Evolutionary conservation across 495 filamentous ascomycete species (phyloP).

Genomic region (Neurospora intermedia): DNA sequence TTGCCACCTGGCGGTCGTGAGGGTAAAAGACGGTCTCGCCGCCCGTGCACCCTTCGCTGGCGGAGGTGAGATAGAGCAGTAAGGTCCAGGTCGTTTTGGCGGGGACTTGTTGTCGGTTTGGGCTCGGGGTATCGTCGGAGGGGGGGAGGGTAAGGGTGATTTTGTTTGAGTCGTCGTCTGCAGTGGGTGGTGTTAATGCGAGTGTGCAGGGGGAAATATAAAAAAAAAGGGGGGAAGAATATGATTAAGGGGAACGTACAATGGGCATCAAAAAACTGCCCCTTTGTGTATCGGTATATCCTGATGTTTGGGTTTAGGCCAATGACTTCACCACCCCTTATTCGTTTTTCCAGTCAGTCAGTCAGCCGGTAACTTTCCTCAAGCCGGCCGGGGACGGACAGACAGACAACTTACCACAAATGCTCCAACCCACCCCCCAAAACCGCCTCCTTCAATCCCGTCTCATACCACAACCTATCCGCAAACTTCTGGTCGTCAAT

Average conservation of each 20-base stretch:
- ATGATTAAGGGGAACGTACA: constrained; percentile 42
- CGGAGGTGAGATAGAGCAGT: constrained; percentile 72
- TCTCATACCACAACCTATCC: constrained; percentile 58
- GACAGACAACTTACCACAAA: constrained; percentile 19
- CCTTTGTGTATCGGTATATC: constrained; percentile 79
- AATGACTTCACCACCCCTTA: constrained; percentile 63
- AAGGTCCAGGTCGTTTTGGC: constrained; percentile 88
- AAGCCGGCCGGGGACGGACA: too few species aligned
- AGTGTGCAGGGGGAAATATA: neutral
- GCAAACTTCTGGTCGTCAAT: constrained; percentile 68
- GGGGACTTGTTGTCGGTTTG: constrained; percentile 19
- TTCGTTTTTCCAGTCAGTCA: neutral
- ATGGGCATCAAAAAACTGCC: constrained; percentile 84
- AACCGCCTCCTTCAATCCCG: constrained; percentile 44
- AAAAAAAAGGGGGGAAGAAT: neutral
- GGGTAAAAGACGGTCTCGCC: constrained; percentile 93
- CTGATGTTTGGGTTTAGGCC: constrained; percentile 85
- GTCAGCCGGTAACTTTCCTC: too few species aligned
- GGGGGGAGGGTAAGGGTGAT: constrained; percentile 43
- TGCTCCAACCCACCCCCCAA: constrained; percentile 20
- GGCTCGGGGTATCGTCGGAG: constrained; percentile 7
- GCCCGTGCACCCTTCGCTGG: constrained; percentile 55
- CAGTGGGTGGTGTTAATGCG: neutral
- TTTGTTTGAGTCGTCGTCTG: constrained; percentile 72
- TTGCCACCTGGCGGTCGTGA: constrained; percentile 46